A percentile compares a stretch with the other conserved stretches of the same genome.
Conservation (phyloP, 1,139 yeast species). For the Candida glucosophila region DNA sequence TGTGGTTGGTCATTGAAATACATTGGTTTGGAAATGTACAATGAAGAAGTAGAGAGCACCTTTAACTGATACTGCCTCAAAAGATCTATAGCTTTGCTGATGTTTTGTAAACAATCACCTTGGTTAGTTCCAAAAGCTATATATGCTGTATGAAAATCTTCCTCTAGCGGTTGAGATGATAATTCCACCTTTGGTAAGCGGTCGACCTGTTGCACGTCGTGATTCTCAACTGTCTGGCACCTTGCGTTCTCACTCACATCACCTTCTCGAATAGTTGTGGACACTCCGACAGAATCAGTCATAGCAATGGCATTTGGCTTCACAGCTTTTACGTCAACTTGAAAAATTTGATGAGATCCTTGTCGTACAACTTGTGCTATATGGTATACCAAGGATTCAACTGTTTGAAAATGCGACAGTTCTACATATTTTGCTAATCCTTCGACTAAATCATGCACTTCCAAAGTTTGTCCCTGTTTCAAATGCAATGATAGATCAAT, state of each 20-base stretch:
- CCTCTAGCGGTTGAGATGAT: constrained; percentile 1
- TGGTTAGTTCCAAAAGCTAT: constrained; percentile 87
- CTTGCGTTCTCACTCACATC: constrained; percentile 20
- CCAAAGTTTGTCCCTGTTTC: constrained; percentile 24
- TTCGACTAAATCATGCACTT: constrained; percentile 32
- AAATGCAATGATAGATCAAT: constrained; percentile 47
- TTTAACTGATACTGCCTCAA: constrained; percentile 36
- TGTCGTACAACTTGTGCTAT: constrained; percentile 58
- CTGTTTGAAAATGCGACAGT: constrained; percentile 73
- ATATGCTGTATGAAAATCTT: constrained; percentile 47
- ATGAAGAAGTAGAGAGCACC: constrained; percentile 59
- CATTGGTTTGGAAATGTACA: constrained; percentile 91
- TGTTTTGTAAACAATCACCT: constrained; percentile 63
- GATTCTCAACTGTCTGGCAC: constrained; percentile 1
- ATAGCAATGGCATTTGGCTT: constrained; percentile 85
- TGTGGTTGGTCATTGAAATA: constrained; percentile 72
- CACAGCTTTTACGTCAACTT: constrained; percentile 50
- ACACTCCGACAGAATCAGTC: constrained; percentile 88
- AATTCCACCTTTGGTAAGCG: too few species aligned
- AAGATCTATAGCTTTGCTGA: constrained; percentile 46
- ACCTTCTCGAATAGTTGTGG: constrained; percentile 42
- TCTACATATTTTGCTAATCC: constrained; percentile 55
- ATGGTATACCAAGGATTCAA: constrained; percentile 78
- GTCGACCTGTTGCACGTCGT: too few species aligned
- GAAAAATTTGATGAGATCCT: constrained; percentile 23